These are phyloP conservation scores for Glycine soja DNA, from an alignment of 306 rosid species.

Conservation along the genomic window DNA sequence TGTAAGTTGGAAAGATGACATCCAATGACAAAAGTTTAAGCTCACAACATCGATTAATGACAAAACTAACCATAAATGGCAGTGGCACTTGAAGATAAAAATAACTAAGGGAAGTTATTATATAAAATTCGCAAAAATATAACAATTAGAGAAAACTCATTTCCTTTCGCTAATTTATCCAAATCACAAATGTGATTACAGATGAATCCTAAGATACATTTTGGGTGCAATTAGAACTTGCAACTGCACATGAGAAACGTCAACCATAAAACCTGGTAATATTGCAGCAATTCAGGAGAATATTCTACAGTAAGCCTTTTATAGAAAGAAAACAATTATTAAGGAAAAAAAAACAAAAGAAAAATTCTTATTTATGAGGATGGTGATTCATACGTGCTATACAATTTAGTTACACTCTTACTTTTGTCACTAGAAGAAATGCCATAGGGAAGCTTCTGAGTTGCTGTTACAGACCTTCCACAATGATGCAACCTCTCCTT, in stretches of 20 bases:
- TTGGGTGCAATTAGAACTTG: too few relatives aligned
- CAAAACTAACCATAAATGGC: neutral
- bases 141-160: too few relatives aligned
- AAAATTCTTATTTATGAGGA: slow-evolving; percentile 17
- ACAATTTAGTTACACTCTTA: slow-evolving; percentile 43
- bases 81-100: neutral
- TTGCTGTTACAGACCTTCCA: slow-evolving; percentile 86
- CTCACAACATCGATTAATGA: neutral
- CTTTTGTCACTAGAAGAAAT: slow-evolving; percentile 48
- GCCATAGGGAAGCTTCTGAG: slow-evolving; percentile 74
- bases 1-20: neutral
- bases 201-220: neutral
- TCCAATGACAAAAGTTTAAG: neutral
- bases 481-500: slow-evolving; percentile 80
- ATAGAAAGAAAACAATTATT: neutral
- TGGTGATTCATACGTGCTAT: slow-evolving; percentile 29
- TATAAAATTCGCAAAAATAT: too few relatives aligned
- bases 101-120: too few relatives aligned
- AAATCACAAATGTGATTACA: too few relatives aligned
- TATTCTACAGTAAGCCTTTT: too few relatives aligned
- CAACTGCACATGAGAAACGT: too few relatives aligned
- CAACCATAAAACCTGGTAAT: too few relatives aligned
- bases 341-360: neutral
- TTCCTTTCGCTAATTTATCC: too few relatives aligned
- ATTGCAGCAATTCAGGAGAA: too few relatives aligned